Evolutionary conservation across 306 rosid genomes (phyloP), one percentile per base, ranked within the genome.

Genomic region (Sophora flavescens): DNA sequence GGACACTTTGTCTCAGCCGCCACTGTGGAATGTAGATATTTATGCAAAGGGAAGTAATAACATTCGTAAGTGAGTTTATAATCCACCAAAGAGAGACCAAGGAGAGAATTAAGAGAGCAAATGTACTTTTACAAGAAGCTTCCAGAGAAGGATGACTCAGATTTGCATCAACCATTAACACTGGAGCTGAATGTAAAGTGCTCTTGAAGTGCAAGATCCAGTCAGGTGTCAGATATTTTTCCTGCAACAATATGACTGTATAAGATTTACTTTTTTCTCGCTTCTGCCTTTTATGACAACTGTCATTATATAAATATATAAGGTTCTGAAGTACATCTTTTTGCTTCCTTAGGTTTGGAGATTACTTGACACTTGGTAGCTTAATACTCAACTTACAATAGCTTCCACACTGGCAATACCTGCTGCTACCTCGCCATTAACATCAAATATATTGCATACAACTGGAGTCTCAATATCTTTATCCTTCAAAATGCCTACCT

Each of bases 381-480:
- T 73, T 73, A 62, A 38, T 58, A 26, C 62, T 72, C 62, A 72
- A 85, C 97, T 88, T 85, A 93, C 97, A 76, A 93, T 80, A 77
- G 96, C 89, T 72, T 87, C 93, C 62, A 91, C 92, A 84, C 91
- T 87, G 8, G 98, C 97, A 74, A 90, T 96, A 68, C 86, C 98
- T 66, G 91, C 91, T 41, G 91, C 90, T 73, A 86, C 78, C 83
- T 93, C 97, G 50, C 97, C 97, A 78, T 74, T 84, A 38, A 52
- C 68, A 86, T 91, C 93, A 85, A 91, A 87, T 87, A 93, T 51
- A 63, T 77, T 90, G 82, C 96, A 90, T 7, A 91, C 97, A 66
- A 91, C 91, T 42, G 98, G 91, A 61, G 98, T 91, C 65, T 84
- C 85, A 41, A 91, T 84, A 61, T 83, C 86, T 79, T 85, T 80